Evolutionary conservation across 495 filamentous ascomycete species (phyloP).

Genomic region (Aspergillus biplanus): DNA sequence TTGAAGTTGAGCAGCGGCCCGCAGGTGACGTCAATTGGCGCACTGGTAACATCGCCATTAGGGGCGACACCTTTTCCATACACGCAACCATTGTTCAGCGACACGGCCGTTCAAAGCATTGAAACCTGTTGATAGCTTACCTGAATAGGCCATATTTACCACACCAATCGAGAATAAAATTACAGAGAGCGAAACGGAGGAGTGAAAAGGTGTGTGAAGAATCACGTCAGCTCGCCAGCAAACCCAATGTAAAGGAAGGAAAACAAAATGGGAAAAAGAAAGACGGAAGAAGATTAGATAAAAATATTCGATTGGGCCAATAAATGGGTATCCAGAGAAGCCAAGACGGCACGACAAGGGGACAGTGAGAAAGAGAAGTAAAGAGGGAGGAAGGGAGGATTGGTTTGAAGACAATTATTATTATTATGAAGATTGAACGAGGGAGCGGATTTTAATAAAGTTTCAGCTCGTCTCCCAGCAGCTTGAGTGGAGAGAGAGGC

Average conservation of each 20-base stretch:
- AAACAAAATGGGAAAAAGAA: background rate
- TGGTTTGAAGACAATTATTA: slow-evolving; percentile 2
- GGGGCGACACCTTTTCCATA: slow-evolving; percentile 8
- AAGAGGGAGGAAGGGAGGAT: background rate
- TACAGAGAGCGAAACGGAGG: background rate
- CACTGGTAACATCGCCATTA: slow-evolving; percentile 25
- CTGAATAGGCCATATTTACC: background rate
- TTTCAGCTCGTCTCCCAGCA: background rate
- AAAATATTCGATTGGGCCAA: background rate
- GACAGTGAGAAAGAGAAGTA: slow-evolving; percentile 1
- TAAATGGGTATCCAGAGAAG: background rate
- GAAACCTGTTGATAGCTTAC: background rate
- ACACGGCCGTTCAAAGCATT: slow-evolving; percentile 4
- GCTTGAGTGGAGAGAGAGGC: background rate
- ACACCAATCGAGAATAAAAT: background rate
- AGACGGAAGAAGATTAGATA: background rate
- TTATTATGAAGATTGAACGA: slow-evolving; percentile 2
- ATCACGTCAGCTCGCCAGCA: background rate
- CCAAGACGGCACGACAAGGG: background rate
- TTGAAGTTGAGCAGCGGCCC: slow-evolving; percentile 86
- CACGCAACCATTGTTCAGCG: slow-evolving; percentile 7
- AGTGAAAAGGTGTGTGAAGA: background rate
- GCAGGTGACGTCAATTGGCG: slow-evolving; percentile 67
- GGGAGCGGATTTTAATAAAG: slow-evolving; percentile 7
- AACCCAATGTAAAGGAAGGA: background rate